Evolutionary conservation across 805 yeast species (phyloP).

Genomic region (Saccharomyces paradoxus): DNA sequence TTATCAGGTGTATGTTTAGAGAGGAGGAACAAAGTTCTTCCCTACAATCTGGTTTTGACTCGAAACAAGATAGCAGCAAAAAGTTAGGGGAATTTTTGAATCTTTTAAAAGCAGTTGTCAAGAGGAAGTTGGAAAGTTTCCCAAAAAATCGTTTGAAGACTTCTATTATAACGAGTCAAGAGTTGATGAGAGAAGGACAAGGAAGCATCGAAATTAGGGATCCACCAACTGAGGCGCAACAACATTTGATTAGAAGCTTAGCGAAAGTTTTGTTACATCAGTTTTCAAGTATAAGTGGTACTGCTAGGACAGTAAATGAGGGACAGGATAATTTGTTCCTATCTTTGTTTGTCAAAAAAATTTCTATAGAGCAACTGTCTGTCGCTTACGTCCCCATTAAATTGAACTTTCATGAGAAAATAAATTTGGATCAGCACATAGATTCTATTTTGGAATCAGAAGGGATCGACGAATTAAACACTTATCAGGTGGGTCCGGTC

Average conservation of each 20-base stretch:
- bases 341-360: conserved; percentile 19
- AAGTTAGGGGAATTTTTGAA: not conserved
- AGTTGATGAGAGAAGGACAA: conserved; percentile 20
- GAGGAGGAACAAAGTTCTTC: not conserved
- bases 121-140: not conserved
- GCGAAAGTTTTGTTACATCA: conserved; percentile 21
- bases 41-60: not conserved
- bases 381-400: not conserved
- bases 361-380: conserved; percentile 4
- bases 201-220: conserved; percentile 20
- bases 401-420: not conserved
- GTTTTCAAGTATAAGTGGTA: not conserved
- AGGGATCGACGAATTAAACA: not conserved
- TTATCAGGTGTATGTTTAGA: not conserved
- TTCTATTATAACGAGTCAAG: not conserved
- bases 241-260: conserved; percentile 15
- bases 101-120: not conserved
- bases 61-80: not conserved
- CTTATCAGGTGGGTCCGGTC: not conserved
- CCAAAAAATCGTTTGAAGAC: not conserved
- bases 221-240: conserved; percentile 22
- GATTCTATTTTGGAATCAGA: not conserved
- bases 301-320: conserved; percentile 8
- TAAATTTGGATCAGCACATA: not conserved
- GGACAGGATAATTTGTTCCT: conserved; percentile 21